Evolutionary conservation across 306 rosid species (phyloP), one percentile per base, ranked within the genome.

Genomic region (Vicia faba): DNA sequence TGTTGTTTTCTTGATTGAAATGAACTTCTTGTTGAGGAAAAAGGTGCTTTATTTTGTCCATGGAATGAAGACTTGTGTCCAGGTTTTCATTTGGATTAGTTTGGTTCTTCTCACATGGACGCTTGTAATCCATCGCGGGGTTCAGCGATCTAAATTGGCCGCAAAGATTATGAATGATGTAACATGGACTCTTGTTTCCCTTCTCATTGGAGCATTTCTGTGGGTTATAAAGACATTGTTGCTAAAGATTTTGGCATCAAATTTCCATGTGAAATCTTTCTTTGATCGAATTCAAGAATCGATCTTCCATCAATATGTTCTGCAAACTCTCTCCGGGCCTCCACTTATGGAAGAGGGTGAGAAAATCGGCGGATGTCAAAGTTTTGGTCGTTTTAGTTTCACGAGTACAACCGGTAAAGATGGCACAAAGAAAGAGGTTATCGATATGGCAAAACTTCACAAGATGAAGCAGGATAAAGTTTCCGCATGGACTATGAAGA

Each of bases 401-500:
- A 82, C 70, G 79, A 87, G 86, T 19, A 69, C 81, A 1, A 84
- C 78, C 12, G 79, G 76, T 38, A 83, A 75, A 72, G 79, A 67
- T 1, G 78, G 64, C 63, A 70, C 65, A 48, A 75, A 75, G 70
- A 82, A 85, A 55, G 82, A 78, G 80, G 85, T 83, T 25, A 90
- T 90, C 40, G 90, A 95, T 68, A 76, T 95, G 78, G 85, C 81
- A 18, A 82, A 81, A 81, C 82, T 95, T 74, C 95, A 88, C 40
- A 62, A 66, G 79, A 85, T 95, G 85, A 95, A 90, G 74, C 91
- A 82, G 53, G 97, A 86, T 64, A 93, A 86, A 74, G 96, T 95
- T 72, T 88, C 96, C 7, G 89, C 99, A 5, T 90, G 99, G 97
- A 95, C 96, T 5, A 90, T 95, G 97, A 95, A 95, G 84, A 82